These are phyloP conservation scores for Rosa hybrid DNA, from an alignment of 331 rosid genomes.

Conservation along the genomic window DNA sequence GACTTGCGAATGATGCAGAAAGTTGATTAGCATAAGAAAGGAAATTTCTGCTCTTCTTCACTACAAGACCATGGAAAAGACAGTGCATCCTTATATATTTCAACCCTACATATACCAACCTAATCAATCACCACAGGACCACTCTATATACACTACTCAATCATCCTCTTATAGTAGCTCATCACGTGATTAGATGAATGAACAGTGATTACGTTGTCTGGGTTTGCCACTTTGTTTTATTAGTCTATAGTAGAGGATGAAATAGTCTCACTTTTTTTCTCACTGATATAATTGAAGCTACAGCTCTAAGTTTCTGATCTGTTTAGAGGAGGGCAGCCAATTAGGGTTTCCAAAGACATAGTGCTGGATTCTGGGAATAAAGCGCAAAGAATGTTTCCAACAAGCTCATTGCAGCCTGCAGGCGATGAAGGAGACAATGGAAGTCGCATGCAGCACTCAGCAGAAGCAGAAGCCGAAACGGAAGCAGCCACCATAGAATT, in stretches of 20 bases:
- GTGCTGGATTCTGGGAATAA: neutral
- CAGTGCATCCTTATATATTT: neutral
- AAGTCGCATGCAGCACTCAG: neutral
- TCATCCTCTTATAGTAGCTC: neutral
- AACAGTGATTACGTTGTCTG: neutral
- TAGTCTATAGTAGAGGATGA: neutral
- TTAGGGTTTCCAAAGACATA: neutral
- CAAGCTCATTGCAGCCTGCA: neutral
- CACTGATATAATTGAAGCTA: neutral
- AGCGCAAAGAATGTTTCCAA: slow-evolving; percentile 28
- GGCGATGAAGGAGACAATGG: neutral
- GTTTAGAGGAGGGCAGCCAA: neutral
- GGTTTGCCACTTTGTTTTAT: neutral
- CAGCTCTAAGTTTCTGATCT: neutral
- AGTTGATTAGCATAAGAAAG: neutral
- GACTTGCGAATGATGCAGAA: neutral
- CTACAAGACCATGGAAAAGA: neutral
- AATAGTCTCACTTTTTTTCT: neutral
- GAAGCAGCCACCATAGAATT: neutral
- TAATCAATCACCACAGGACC: neutral
- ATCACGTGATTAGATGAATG: neutral
- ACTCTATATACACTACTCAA: neutral
- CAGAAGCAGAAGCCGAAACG: neutral
- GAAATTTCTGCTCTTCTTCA: neutral
- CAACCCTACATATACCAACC: neutral